Conservation (phyloP, 768 basidiomycete genomes). For the Pleurotus djamor region DNA sequence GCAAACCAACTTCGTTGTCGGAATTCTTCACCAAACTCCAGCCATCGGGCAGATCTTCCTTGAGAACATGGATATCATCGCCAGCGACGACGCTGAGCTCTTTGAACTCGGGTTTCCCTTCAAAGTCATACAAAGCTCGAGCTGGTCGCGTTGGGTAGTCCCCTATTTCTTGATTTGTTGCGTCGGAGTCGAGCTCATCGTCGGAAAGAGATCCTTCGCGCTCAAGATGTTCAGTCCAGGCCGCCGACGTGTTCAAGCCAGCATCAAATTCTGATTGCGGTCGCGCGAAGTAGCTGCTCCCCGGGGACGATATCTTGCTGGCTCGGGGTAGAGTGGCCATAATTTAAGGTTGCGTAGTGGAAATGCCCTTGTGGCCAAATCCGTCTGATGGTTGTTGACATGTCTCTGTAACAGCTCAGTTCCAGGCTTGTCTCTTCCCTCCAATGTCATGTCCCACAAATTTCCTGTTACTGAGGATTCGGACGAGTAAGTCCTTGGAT, state of each 20-base stretch:
- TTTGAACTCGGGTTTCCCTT: constrained; percentile 72
- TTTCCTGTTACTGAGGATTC: constrained; percentile 2
- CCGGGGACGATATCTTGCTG: constrained; percentile 20
- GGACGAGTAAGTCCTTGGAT: neutral
- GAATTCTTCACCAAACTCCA: constrained; percentile 72
- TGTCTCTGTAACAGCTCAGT: neutral
- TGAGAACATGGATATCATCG: constrained; percentile 67
- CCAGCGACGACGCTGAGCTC: constrained; percentile 71
- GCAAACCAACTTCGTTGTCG: constrained; percentile 61
- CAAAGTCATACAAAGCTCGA: constrained; percentile 70
- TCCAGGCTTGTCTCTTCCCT: neutral
- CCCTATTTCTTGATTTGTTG: constrained; percentile 28
- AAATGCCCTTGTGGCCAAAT: constrained; percentile 1
- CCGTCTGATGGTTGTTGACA: constrained; percentile 1
- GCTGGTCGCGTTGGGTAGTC: constrained; percentile 40
- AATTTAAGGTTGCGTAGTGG: neutral
- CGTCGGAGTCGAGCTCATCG: constrained; percentile 37
- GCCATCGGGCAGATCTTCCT: constrained; percentile 71
- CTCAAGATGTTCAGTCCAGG: constrained; percentile 70
- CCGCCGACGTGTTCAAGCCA: constrained; percentile 74
- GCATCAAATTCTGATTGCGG: constrained; percentile 63
- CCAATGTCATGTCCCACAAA: constrained; percentile 3
- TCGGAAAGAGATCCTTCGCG: constrained; percentile 49
- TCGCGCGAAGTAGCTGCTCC: constrained; percentile 11
- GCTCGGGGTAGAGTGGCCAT: constrained; percentile 36